Evolutionary conservation across 805 yeast species (phyloP), one percentile per base, ranked within the genome.

Genomic region (Saccharomycopsis amapae): DNA sequence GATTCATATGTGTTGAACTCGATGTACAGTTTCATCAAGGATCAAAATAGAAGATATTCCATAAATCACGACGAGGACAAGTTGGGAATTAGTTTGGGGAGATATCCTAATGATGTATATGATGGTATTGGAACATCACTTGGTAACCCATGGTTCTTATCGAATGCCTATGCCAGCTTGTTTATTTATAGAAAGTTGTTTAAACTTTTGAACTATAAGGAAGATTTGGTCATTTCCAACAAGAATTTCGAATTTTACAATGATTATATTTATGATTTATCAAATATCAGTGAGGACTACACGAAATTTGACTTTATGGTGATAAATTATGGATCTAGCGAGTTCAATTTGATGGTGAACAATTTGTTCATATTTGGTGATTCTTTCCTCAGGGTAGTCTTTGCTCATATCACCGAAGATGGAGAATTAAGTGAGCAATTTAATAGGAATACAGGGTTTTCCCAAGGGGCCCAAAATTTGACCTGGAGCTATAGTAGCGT

Each of bases 401-500:
- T 73, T 56, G 68, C 69, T 34, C 86, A 81, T 61, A 77, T 76
- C 38, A 84, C 76, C 55, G 64, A 58, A 44, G 75, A 77, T 17
- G 94, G 94, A 2, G 74, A 72, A 44, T 79, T 90, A 78, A 81
- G 89, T 56, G 97, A 90, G 63, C 96, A 90, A 59, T 86, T 87
- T 62, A 86, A 85, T 64, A 78, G 75, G 57, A 73, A 79, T 56
- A 77, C 73, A 35, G 97, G 97, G 0, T 87, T 63, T 60, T 77
- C 87, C 82, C 83, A 81, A 62, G 97, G 97, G 5, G 97, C 97
- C 0, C 64, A 66, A 45, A 76, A 85, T 55, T 73, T 90, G 55
- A 89, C 97, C 3, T 90, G 97, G 97, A 82, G 94, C 50, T 86
- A 86, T 60, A 77, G 87, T 26, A 73, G 95, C 3, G 75, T 84